Conservation (phyloP, 768 basidiomycete genomes). For the Tulasnella sp. region DNA sequence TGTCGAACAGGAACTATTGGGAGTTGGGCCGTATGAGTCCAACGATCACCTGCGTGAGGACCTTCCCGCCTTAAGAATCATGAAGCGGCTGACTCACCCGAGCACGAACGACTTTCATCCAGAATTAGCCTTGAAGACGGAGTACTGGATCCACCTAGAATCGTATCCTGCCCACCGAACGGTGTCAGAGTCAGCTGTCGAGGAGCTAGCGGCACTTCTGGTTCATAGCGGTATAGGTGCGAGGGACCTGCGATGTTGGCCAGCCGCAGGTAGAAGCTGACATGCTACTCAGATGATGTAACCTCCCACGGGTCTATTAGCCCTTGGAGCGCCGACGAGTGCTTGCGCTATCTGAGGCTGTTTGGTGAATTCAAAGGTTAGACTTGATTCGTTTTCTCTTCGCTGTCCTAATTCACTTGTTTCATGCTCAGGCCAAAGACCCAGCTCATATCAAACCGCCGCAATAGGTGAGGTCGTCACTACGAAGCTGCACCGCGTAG, state of each 20-base stretch:
- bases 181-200: not conserved
- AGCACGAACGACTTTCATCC: not conserved
- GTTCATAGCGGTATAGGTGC: not conserved
- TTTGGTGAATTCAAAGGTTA: not conserved
- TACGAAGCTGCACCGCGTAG: not conserved
- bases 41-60: not conserved
- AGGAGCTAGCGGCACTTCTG: not conserved
- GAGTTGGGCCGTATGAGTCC: not conserved
- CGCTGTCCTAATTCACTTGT: not conserved
- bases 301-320: not conserved
- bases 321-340: not conserved
- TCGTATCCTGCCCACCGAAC: not conserved
- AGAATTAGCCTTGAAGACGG: not conserved
- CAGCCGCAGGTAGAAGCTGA: not conserved
- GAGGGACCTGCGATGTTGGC: not conserved
- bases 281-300: not conserved
- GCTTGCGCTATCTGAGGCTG: not conserved
- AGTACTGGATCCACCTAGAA: not conserved
- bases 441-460: not conserved
- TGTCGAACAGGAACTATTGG: not conserved
- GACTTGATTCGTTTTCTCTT: not conserved
- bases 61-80: no score
- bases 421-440: not conserved
- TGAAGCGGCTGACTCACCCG: no score
- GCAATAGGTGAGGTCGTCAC: not conserved